Evolutionary conservation across 495 filamentous ascomycete genomes (phyloP), one percentile per base, ranked within the genome.

Genomic region (Xylaria intraflava): DNA sequence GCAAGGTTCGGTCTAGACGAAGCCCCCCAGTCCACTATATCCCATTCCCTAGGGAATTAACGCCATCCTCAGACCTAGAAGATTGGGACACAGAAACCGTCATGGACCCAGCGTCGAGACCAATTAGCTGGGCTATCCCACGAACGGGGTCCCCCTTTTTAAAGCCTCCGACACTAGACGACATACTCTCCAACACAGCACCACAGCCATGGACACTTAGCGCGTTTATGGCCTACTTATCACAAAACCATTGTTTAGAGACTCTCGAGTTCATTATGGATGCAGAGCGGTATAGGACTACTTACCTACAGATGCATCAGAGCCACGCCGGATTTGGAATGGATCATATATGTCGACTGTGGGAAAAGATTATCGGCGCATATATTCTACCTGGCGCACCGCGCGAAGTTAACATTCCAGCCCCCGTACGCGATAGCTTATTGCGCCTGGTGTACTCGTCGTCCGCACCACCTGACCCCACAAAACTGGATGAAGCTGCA

Each of bases 231-330:
- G 93, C 92, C 46, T 99, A 93, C 65, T 81, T 97, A 22, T 96
- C 94, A 2, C 91, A 96, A 61, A 97, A 97, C 58, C 94, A 97
- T 69, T 99, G 94, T 63, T 72, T 97, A 39, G 94, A 99, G 69
- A 99, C 89, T 6, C 72, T 99, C 41, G 94, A 99, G 64, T 99
- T 99, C 72, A 96, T 93, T 39, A 81, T 96, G 80, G 93, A 96
- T 66, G 88, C 93, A 44, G 84, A 87, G 46, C 84, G 90, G n/a
- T 99, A 99, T 70, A 78, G 80, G 43, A 80, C 88, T 49, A 83
- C 86, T 50, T 90, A 91, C 64, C 65, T 53, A 11, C 58, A 66
- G 26, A 60, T 60, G 22, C 40, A 42, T 0, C 58, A 64, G 35
- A 54, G 58, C 7, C 58, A 52, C 9, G 2, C 33, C 8, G 45